Evolutionary conservation across 345 rosid genomes (phyloP), one percentile per base, ranked within the genome.

Genomic region (Hibiscus trionum): DNA sequence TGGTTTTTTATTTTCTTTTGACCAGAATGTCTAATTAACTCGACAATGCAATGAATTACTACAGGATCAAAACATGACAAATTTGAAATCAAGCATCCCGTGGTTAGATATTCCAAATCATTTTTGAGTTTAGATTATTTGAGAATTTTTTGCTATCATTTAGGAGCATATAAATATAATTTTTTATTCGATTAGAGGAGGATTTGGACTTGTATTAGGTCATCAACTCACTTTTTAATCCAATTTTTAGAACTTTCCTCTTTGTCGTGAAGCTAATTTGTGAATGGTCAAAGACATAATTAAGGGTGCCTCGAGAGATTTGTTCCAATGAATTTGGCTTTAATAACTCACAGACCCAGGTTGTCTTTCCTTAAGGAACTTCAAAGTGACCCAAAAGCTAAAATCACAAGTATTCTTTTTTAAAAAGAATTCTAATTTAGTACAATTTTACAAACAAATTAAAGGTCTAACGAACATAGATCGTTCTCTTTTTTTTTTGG

Each of bases 271-370:
- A 80, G 75, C 44, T 72, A 58, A 50, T 69, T 82, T 75, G 75
- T 73, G 77, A 77, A 69, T 82, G 82, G 82, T 82, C 84, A 80
- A 84, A 46, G 64, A 26, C 79, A 80, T 77, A 56, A 79, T 81
- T 77, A 70, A 55, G 68, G 74, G 56, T 69, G 46, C 14, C 66
- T 61, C 15, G 58, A 76, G 72, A 71, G 80, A 74, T 80, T 76
- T 76, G 79, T 74, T 78, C 83, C 85, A 65, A 71, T 61, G 66
- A 78, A 72, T 71, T 16, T 73, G 83, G 84, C 86, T 80, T 82
- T 78, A 66, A 11, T 21, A 71, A 47, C 77, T 55, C 77, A 65
- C 16, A 64, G 47, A 72, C 61, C 58, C 52, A 70, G 29, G 35
- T 29, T 50, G 46, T 75, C 80, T 71, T 62, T 46, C 42, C 72